Evolutionary conservation across 106 monocot species (phyloP).

Genomic region (Apostasia shenzhenica): DNA sequence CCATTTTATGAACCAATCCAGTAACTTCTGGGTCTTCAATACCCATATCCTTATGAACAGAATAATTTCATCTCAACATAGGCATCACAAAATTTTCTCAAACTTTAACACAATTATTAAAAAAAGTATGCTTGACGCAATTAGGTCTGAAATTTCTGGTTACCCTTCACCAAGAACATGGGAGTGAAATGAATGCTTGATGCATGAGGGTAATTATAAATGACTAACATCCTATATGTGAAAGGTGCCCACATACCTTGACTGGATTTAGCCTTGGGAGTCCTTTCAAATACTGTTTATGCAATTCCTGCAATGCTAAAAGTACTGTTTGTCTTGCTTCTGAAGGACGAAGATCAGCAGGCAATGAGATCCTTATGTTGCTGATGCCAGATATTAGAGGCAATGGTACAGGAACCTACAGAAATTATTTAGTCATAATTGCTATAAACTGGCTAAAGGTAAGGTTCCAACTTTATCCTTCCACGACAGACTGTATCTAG

Average conservation of each 20-base stretch:
- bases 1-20: conserved; percentile 43
- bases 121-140: no score
- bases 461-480: neutral
- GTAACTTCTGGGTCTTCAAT: conserved; percentile 51
- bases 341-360: conserved; percentile 77
- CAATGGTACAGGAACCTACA: conserved; percentile 92
- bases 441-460: neutral
- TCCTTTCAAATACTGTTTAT: conserved; percentile 68
- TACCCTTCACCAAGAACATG: no score
- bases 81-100: no score
- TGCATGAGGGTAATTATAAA: no score
- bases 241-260: conserved; percentile 39
- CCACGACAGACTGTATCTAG: conserved; percentile 4
- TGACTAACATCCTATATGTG: no score
- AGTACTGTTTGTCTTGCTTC: conserved; percentile 93
- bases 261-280: conserved; percentile 86
- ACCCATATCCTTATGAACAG: conserved; percentile 46
- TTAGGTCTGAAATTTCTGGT: no score
- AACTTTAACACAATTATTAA: no score
- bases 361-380: conserved; percentile 79
- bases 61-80: no score
- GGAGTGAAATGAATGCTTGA: no score
- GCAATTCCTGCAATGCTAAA: conserved; percentile 77
- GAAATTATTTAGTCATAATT: neutral
- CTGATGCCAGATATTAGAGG: conserved; percentile 70